Evolutionary conservation across 768 basidiomycete species (phyloP), one percentile per base, ranked within the genome.

Genomic region (Russula compacta): DNA sequence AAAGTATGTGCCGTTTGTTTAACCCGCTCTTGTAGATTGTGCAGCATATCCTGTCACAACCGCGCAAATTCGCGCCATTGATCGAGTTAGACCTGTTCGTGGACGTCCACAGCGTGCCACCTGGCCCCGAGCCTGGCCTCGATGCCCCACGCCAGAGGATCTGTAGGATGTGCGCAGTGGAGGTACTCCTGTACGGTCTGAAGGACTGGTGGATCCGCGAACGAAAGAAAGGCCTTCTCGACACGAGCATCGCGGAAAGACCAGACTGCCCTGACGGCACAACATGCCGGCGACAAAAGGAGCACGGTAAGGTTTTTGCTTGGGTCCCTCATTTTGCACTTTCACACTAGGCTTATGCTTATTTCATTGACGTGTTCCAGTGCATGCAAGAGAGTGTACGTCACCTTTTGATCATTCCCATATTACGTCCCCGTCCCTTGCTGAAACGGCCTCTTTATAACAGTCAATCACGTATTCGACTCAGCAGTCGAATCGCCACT

Each of bases 131-230:
- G 55, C 78, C 80, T 3, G 78, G 83, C 56, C 78, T 83, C 3
- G 76, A 77, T 29, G 78, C 81, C 2, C 81, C 86, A n/a, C 80
- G 85, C 24, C 77, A 71, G 49, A 79, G 76, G 51, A 81, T 85
- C 46, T 92, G 89, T 69, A 76, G 89, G 64, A 72, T 81, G 44
- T 92, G 89, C 69, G 86, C 90, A 1, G 77, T 83, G 0, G 88
- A 91, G 69, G 79, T 90, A 2, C 75, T 92, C 17, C 74, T 91
- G 3, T 88, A 83, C 77, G 89, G 89, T 11, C 68, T 92, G 47
- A 82, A 79, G 62, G 87, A 85, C 42, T 92, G 89, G 89, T 92
- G 90, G 89, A 73, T 91, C 38, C 76, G 85, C 53, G 89, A 92
- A 71, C 81, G 89, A 33, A 79, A 77, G 72, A 87, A 84, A 67